Evolutionary conservation across 2,329 filamentous ascomycete species (phyloP), one percentile per base, ranked within the genome.

Genomic region (Hymenoscyphus linearis): DNA sequence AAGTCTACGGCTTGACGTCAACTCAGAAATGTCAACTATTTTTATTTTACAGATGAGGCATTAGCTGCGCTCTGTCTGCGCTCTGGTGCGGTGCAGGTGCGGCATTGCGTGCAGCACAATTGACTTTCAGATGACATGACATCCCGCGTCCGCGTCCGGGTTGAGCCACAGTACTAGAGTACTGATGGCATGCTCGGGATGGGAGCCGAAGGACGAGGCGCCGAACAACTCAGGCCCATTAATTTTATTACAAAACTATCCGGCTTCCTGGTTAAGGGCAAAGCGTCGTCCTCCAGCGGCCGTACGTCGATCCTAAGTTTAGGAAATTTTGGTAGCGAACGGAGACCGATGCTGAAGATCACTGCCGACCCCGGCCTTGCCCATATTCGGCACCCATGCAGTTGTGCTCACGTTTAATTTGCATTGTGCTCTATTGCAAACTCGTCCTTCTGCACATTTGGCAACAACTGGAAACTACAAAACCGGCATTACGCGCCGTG

Each of bases 261-360:
- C 67, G 65, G 58, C 57, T 60, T 52, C 62, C 34, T 68, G 67
- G 67, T 66, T 64, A 60, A 60, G 60, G 59, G 59, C 63, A 62
- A 55, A 62, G 60, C 60, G 54, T 57, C 61, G 52, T 55, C 62
- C 60, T 62, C 52, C 56, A 61, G 57, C 61, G 62, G 57, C n/a
- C n/a, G n/a, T n/a, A n/a, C 62, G 66, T 62, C 52, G 64, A 67
- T 66, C 65, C 58, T 59, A 57, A 55, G 55, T 58, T 50, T 37
- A 56, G 58, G 36, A 50, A 44, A 14, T 55, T 53, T 52, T 64
- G 59, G 65, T 65, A 64, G 62, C 66, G 66, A 68, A 61, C 31
- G 58, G 58, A 25, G 34, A 40, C 59, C 58, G 57, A 60, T 63
- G 62, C 59, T 59, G 64, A 55, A 59, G 65, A 69, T 68, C 65